Evolutionary conservation across 345 rosid species (phyloP).

Genomic region (Crucihimalaya himalaica): DNA sequence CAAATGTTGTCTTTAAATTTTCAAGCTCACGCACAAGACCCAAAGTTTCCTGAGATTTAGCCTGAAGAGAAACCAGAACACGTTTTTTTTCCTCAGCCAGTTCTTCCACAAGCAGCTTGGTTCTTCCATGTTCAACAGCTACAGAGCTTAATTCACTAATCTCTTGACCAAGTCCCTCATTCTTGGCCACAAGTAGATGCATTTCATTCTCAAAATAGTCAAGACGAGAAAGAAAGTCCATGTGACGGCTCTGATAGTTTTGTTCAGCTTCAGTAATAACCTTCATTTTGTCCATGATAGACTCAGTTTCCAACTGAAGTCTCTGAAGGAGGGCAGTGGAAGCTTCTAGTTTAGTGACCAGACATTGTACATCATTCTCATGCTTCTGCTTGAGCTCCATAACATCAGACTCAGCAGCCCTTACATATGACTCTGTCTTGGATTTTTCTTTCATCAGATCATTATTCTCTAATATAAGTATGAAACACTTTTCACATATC

Average conservation of each 20-base stretch:
- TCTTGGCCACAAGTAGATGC: conserved; percentile 56
- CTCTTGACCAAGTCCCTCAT: conserved; percentile 55
- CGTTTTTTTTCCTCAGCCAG: conserved; percentile 55
- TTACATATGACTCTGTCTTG: conserved; percentile 44
- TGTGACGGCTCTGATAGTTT: conserved; percentile 46
- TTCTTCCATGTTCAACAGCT: conserved; percentile 56
- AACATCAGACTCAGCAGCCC: conserved; percentile 54
- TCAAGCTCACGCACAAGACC: conserved; percentile 51
- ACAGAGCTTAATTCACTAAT: conserved; percentile 54
- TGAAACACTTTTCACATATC: conserved; percentile 50
- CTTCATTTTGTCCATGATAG: conserved; percentile 53
- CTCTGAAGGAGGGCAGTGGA: conserved; percentile 55
- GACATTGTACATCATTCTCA: conserved; percentile 48
- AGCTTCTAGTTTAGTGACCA: conserved; percentile 50
- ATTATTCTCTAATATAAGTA: conserved; percentile 60
- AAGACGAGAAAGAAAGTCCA: conserved; percentile 58
- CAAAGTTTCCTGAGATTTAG: conserved; percentile 55
- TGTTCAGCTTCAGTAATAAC: conserved; percentile 61
- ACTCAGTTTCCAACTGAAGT: conserved; percentile 67
- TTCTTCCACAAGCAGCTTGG: conserved; percentile 59
- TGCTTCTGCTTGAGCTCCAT: conserved; percentile 56
- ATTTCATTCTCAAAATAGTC: conserved; percentile 56
- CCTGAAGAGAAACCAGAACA: conserved; percentile 53
- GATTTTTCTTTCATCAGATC: conserved; percentile 55
- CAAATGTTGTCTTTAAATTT: conserved; percentile 46